Evolutionary conservation across 2,329 filamentous ascomycete species (phyloP), one percentile per base, ranked within the genome.

Genomic region (Mariannaea elegans): DNA sequence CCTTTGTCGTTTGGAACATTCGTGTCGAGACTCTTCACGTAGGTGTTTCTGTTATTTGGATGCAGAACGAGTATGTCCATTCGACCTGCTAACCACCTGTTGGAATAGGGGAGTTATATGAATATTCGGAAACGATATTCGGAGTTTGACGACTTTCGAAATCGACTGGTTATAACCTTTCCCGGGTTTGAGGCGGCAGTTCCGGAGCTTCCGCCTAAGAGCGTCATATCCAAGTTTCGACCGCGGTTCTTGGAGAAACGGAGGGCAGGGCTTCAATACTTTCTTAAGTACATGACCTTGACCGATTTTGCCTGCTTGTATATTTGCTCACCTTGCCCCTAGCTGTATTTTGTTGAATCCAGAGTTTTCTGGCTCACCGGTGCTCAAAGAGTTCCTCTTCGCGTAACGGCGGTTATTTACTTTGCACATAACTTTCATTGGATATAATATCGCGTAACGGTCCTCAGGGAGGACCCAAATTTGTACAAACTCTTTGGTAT

Each of bases 1-100:
- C 94, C 2, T 99, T 98, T 78, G 92, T 97, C 2, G 93, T 97
- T 7, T 99, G 92, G 92, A 95, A 93, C 73, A 93, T 95, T 71
- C 87, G 84, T 46, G 92, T 99, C 42, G 89, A 95, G 75, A 97
- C 93, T 3, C 80, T 98, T 49, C 90, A 88, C 76, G 93, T 94
- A 44, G 52, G 68, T 66, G 27, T 24, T 39, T n/a, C 13, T 27
- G 9, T 27, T 9, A 9, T 23, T n/a, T 4, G 2, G 18, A 24
- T 14, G n/a, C 5, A 38, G 29, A 27, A 21, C 32, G 9, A 16
- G 38, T 18, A 34, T 14, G 27, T 14, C 6, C 12, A 13, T 7
- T 14, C 8, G n/a, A 21, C 10, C 18, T 42, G 32, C 44, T 45
- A 42, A 63, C 42, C 56, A 36, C 48, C 41, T 6, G 24, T 39